These are phyloP conservation scores for Boletus rubroflammeus DNA, from an alignment of 768 basidiomycete species.

Conservation along the genomic window DNA sequence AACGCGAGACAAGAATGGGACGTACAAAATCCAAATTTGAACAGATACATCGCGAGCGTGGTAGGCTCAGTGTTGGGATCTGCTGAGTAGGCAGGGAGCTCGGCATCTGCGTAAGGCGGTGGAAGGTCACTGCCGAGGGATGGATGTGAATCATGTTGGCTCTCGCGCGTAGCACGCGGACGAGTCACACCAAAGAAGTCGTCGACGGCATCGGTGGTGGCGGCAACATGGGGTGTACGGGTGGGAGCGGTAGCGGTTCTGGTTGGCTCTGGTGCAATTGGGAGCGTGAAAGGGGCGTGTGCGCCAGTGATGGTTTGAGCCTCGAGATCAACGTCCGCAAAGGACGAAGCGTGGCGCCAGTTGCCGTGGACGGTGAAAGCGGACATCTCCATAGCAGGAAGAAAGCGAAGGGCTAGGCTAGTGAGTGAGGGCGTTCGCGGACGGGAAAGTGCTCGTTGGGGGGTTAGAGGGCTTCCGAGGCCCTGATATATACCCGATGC, in stretches of 20 bases:
- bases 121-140: conserved; percentile 2
- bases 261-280: conserved; percentile 3
- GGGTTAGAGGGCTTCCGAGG: background rate
- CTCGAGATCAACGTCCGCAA: conserved; percentile 11
- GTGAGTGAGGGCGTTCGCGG: background rate
- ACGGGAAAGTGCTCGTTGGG: background rate
- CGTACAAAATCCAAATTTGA: conserved; percentile 50
- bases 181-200: conserved; percentile 30
- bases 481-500: conserved; percentile 1
- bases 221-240: conserved; percentile 1
- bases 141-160: conserved; percentile 27
- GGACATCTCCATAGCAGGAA: conserved; percentile 1
- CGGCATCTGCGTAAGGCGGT: conserved; percentile 32
- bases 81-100: conserved; percentile 34
- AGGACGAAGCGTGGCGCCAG: conserved; percentile 13
- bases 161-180: conserved; percentile 26
- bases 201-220: conserved; percentile 16
- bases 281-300: conserved; percentile 4
- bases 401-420: background rate
- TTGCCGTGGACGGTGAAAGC: conserved; percentile 10
- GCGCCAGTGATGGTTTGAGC: conserved; percentile 13
- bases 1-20: conserved; percentile 1
- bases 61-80: conserved; percentile 32
- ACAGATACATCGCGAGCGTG: conserved; percentile 46
- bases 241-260: conserved; percentile 2